phyloP scores from a whole-genome alignment of 2,329 filamentous ascomycete genomes.

The Tothia fuscella region DNA sequence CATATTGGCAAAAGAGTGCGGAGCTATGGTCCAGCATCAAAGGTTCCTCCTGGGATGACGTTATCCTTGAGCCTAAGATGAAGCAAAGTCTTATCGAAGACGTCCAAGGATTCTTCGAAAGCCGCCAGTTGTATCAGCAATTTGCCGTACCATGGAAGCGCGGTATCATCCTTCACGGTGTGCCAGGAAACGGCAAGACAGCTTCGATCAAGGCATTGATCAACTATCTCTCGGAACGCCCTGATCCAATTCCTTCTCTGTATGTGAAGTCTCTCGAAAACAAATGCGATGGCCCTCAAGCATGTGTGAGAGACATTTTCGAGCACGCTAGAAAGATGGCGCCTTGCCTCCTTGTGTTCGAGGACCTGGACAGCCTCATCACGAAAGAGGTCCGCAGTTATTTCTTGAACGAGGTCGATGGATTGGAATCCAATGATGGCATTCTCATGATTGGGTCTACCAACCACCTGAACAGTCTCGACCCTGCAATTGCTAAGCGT shows the following conservation, averaged over 20 bases:
- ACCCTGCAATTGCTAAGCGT: constrained; percentile 40
- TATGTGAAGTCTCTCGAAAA: constrained; percentile 29
- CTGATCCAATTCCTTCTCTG: constrained; percentile 16
- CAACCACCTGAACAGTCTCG: constrained; percentile 46
- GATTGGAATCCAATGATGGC: constrained; percentile 52
- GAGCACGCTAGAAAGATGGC: constrained; percentile 43
- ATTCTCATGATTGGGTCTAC: constrained; percentile 52
- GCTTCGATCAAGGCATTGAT: constrained; percentile 61
- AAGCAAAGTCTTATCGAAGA: constrained; percentile 53
- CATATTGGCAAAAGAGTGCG: constrained; percentile 49
- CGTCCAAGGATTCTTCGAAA: constrained; percentile 52
- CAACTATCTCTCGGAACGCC: constrained; percentile 45
- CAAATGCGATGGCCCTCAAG: constrained; percentile 20
- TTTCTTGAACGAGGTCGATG: constrained; percentile 57
- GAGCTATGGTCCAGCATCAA: constrained; percentile 43
- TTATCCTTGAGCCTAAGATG: constrained; percentile 53
- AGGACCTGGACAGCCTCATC: constrained; percentile 53
- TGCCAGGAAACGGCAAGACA: constrained; percentile 56
- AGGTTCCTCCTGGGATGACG: constrained; percentile 47
- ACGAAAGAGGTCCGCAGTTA: constrained; percentile 44
- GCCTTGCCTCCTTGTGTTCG: constrained; percentile 53
- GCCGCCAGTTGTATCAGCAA: constrained; percentile 43
- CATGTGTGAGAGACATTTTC: constrained; percentile 32
- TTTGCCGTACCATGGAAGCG: constrained; percentile 60
- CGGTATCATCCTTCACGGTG: constrained; percentile 55